Evolutionary conservation across 2,329 filamentous ascomycete species (phyloP).

Genomic region (Aspergillus terreus): DNA sequence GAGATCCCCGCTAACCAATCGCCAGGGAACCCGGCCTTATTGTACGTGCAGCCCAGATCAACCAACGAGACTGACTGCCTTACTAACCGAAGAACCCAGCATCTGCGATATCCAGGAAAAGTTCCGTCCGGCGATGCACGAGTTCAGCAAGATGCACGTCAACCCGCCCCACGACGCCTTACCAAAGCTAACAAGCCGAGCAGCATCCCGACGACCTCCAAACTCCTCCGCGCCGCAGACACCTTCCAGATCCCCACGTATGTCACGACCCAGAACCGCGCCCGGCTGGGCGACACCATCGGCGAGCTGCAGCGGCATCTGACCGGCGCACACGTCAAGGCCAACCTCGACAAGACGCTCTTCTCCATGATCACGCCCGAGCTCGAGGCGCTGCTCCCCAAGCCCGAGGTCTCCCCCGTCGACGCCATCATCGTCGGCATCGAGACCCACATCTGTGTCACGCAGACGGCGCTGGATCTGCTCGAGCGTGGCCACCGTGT

Average conservation of each 20-base stretch:
- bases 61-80: background rate
- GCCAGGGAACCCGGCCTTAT: slow-evolving; percentile 45
- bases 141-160: slow-evolving; percentile 75
- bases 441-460: slow-evolving; percentile 90
- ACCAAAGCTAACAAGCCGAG: background rate
- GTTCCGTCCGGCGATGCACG: slow-evolving; percentile 76
- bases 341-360: slow-evolving; percentile 74
- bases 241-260: slow-evolving; percentile 66
- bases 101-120: slow-evolving; percentile 95
- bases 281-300: slow-evolving; percentile 76
- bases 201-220: slow-evolving; percentile 63
- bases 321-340: slow-evolving; percentile 44
- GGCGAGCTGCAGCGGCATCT: slow-evolving; percentile 61
- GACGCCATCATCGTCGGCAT: slow-evolving; percentile 82
- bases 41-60: slow-evolving; percentile 30
- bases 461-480: slow-evolving; percentile 84
- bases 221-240: slow-evolving; percentile 60
- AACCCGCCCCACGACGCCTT: background rate
- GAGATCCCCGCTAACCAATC: slow-evolving; percentile 8
- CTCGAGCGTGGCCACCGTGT: slow-evolving; percentile 71
- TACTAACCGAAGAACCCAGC: slow-evolving; percentile 44
- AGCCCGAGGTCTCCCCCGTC: slow-evolving; percentile 34
- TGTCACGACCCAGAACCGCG: slow-evolving; percentile 78
- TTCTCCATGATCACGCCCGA: slow-evolving; percentile 84
- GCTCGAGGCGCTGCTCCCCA: slow-evolving; percentile 45